Conservation (phyloP, 2,329 filamentous ascomycete genomes). For the Xylogone sp. region DNA sequence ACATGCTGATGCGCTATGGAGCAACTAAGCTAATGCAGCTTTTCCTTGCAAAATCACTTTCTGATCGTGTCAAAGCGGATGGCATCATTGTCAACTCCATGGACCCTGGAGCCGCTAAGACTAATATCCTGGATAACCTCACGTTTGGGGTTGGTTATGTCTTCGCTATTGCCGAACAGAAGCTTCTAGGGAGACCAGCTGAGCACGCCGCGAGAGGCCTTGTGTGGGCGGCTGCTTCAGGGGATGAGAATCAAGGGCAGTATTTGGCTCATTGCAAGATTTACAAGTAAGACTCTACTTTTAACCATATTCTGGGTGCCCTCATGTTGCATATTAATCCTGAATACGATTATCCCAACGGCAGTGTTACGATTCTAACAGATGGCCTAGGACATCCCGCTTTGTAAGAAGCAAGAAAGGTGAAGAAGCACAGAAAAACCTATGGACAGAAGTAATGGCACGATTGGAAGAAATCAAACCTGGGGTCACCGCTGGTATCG, state of each 20-base stretch:
- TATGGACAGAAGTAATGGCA: slow-evolving; percentile 37
- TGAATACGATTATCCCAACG: too few relatives aligned
- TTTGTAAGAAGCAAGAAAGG: slow-evolving; percentile 33
- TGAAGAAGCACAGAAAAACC: slow-evolving; percentile 25
- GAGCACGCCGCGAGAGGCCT: slow-evolving; percentile 24
- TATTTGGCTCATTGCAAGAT: slow-evolving; percentile 5
- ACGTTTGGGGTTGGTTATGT: background rate
- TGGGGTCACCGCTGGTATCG: slow-evolving; percentile 26
- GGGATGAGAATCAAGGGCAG: slow-evolving; percentile 18
- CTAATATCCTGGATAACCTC: background rate
- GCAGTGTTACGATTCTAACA: too few relatives aligned
- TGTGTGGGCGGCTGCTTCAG: slow-evolving; percentile 19
- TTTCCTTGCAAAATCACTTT: background rate
- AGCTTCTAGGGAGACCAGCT: slow-evolving; percentile 15
- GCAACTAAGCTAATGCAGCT: background rate
- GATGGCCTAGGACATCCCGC: slow-evolving; percentile 11
- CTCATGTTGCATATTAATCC: too few relatives aligned
- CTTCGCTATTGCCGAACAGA: background rate
- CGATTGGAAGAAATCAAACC: slow-evolving; percentile 37
- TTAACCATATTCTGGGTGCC: too few relatives aligned
- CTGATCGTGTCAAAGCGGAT: background rate
- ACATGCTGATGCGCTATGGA: background rate
- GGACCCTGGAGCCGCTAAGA: slow-evolving; percentile 2
- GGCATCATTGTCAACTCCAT: slow-evolving; percentile 7
- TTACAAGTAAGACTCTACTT: slow-evolving; percentile 14